Conservation (phyloP, 306 rosid genomes). For the Astragalus glycyphyllos region DNA sequence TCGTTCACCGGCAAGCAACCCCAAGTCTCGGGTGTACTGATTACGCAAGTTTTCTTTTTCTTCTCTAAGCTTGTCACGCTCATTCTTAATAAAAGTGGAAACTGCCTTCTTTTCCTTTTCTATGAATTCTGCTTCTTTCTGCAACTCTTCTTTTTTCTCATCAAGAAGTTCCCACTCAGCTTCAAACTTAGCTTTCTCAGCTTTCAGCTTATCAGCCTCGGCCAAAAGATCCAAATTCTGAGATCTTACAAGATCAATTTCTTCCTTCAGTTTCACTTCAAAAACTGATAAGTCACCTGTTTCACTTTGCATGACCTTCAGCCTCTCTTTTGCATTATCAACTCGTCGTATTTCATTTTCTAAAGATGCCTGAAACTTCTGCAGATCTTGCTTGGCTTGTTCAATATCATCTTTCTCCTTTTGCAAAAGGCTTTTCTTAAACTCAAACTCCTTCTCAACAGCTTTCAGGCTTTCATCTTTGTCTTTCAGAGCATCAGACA, state of each 20-base stretch:
- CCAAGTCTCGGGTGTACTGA: constrained; percentile 68
- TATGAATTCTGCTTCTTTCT: constrained; percentile 66
- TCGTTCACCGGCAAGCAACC: constrained; percentile 73
- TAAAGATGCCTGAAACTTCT: constrained; percentile 61
- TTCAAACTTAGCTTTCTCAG: constrained; percentile 93
- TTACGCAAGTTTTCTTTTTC: constrained; percentile 72
- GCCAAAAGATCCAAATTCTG: constrained; percentile 75
- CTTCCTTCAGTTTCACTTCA: constrained; percentile 90
- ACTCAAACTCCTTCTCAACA: constrained; percentile 69
- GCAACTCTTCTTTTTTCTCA: constrained; percentile 80
- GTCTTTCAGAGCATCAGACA: constrained; percentile 62
- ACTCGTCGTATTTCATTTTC: constrained; percentile 66
- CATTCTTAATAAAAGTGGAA: constrained; percentile 74
- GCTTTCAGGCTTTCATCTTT: constrained; percentile 60
- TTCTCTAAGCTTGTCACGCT: constrained; percentile 69
- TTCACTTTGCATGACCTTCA: constrained; percentile 78
- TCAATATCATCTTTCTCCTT: constrained; percentile 71
- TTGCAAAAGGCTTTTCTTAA: constrained; percentile 61
- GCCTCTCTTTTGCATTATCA: constrained; percentile 64
- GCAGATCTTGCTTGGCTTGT: constrained; percentile 68
- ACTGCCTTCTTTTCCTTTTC: constrained; percentile 73
- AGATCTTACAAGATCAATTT: constrained; percentile 82
- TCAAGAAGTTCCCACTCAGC: constrained; percentile 95
- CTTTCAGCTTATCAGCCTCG: constrained; percentile 75
- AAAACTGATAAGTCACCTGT: constrained; percentile 76